Conservation (phyloP, 2,329 filamentous ascomycete species). For the Fusarium burgessii region DNA sequence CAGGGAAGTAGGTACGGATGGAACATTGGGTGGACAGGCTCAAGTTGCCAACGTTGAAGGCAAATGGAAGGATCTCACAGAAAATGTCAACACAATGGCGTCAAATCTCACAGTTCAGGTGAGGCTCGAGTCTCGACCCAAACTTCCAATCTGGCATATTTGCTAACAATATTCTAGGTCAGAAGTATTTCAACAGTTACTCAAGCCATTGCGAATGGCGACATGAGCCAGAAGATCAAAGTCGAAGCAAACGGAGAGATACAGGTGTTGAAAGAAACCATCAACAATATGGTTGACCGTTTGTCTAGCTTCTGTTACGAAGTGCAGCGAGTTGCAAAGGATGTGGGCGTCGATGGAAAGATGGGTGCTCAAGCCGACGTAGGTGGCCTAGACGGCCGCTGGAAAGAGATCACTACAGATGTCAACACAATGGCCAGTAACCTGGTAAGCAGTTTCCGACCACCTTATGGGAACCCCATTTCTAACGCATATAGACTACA, state of each 20-base stretch:
- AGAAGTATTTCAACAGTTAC: constrained; percentile 94
- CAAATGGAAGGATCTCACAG: constrained; percentile 97
- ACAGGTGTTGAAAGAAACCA: constrained; percentile 91
- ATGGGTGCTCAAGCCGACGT: constrained; percentile 98
- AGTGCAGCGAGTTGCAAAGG: constrained; percentile 93
- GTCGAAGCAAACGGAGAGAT: constrained; percentile 97
- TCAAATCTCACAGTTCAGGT: constrained; percentile 75
- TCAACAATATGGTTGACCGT: constrained; percentile 98
- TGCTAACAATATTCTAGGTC: constrained; percentile 63
- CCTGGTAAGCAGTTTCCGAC: constrained; percentile 57
- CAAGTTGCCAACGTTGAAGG: constrained; percentile 95
- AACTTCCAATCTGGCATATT: not conserved
- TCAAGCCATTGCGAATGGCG: constrained; percentile 93
- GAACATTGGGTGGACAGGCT: constrained; percentile 92
- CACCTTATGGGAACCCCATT: not conserved
- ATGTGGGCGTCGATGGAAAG: constrained; percentile 97
- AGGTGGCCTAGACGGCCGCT: constrained; percentile 89
- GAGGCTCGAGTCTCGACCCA: constrained; percentile 35
- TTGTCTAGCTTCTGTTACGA: constrained; percentile 96
- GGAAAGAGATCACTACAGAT: constrained; percentile 98
- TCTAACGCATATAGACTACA: constrained; percentile 73
- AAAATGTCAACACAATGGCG: constrained; percentile 85
- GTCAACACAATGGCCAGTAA: constrained; percentile 92
- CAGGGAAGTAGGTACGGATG: constrained; percentile 95
- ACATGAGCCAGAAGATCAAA: constrained; percentile 96